Evolutionary conservation across 495 filamentous ascomycete genomes (phyloP), one percentile per base, ranked within the genome.

Genomic region (Neurospora tetrasperma): DNA sequence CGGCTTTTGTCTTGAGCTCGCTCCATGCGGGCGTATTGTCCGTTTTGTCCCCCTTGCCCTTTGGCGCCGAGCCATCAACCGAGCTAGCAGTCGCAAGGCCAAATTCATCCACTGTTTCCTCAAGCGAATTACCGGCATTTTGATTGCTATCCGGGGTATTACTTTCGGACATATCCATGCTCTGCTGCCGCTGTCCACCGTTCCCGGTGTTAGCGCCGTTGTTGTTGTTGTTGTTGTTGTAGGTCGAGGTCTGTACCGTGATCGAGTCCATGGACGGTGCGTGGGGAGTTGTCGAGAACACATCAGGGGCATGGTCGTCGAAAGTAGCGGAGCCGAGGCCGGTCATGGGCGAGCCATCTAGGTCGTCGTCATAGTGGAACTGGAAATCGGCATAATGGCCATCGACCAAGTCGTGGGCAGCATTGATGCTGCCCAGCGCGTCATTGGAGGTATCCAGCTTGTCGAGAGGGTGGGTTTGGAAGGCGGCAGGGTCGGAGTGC

Each of bases 41-140:
- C 31, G 86, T 83, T 76, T 89, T 89, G 70, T 90, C 88, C 48
- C 85, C 88, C 75, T 85, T 84, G 35, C 80, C 82, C 31, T 85
- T 86, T 69, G 87, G 75, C 66, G 86, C 86, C 35, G 83, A 84
- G 40, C 86, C 86, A 71, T 88, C 86, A 12, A 79, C 82, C 42
- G 79, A 80, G 12, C 78, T 82, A 41, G 78, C 77, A 42, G 79
- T 84, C 27, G 82, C 81, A 40, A 87, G 76, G 4, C 85, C 86
- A 74, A 88, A 88, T 46, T 88, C 86, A 75, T 88, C 87, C 77
- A 85, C 81, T 42, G 82, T 80, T 66, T 86, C 85, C 72, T 87
- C 85, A 31, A 87, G 71, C 23, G 80, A 81, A 74, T 85, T 83
- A 18, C 77, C 83, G 68, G 82, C 81, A 68, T 83, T 83, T 40